Evolutionary conservation across 2,329 filamentous ascomycete species (phyloP), one percentile per base, ranked within the genome.

Genomic region (Monosporascus sp.): DNA sequence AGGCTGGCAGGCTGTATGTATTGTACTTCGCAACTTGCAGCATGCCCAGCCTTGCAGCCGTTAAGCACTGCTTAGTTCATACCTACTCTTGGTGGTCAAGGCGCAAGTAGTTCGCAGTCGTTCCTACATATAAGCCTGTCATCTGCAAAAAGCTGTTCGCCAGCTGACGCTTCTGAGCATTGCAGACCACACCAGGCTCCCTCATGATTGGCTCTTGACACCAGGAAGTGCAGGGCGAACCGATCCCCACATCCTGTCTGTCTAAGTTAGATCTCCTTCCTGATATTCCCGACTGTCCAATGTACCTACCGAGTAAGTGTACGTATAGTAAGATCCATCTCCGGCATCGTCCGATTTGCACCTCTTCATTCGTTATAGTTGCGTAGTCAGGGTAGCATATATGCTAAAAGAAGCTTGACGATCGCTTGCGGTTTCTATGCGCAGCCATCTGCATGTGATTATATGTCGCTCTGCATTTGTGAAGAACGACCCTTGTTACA

Each of bases 31-130:
- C 20, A 22, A 7, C 38, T 41, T n/a, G 7, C 19, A 19, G 40
- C 20, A 43, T 8, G 3, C 8, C 64, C 64, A 66, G 62, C 63
- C 63, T 66, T 65, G 64, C 51, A 66, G 63, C 64, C 64, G 65
- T 60, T 60, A 56, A 52, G 20, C n/a, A 11, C 7, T 4, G 19
- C n/a, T 5, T n/a, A 19, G 20, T 2, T 6, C 20, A 43, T 19
- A 40, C 16, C 3, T 17, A 6, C n/a, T n/a, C n/a, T n/a, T n/a
- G 2, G 40, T 43, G 40, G 40, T 22, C 40, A 22, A 20, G 9
- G 40, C 40, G 11, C 40, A 43, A 20, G 8, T 31, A 31, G 0
- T 31, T 31, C 8, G 9, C 11, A 31, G 27, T 11, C 8, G 9
- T 11, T 31, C 27, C 3, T 11, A 11, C 8, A 11, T 31, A 31